phyloP scores from a whole-genome alignment of 2,329 filamentous ascomycete species.

The Amauroascus verrucosus region DNA sequence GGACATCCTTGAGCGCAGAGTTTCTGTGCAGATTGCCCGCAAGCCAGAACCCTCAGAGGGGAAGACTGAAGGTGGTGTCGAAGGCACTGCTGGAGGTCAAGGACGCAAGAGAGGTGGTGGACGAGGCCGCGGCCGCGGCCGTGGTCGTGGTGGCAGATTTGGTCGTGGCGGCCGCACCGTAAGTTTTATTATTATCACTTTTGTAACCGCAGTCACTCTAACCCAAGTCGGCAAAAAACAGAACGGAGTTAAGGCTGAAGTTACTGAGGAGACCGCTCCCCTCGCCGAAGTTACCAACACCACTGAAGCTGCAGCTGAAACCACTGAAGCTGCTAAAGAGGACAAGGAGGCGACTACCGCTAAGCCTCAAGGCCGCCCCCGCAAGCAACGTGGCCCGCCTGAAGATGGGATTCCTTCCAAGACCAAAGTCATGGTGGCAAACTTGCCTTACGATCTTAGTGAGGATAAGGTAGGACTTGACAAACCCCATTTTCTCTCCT shows the following conservation, averaged over 20 bases:
- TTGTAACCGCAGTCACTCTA: background rate
- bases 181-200: conserved; percentile 24
- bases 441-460: conserved; percentile 93
- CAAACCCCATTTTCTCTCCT: background rate
- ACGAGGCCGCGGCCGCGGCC: conserved; percentile 50
- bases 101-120: conserved; percentile 48
- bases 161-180: conserved; percentile 58
- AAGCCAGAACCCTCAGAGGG: conserved; percentile 83
- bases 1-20: conserved; percentile 97
- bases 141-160: conserved; percentile 55
- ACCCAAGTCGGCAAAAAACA: background rate
- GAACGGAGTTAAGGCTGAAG: conserved; percentile 18
- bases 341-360: conserved; percentile 25
- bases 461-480: conserved; percentile 68
- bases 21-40: conserved; percentile 95
- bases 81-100: conserved; percentile 59
- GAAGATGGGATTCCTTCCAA: conserved; percentile 97
- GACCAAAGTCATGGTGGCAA: conserved; percentile 99
- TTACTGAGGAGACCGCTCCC: conserved; percentile 43
- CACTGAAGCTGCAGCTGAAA: conserved; percentile 31
- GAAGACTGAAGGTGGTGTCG: conserved; percentile 58
- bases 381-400: conserved; percentile 83
- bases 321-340: conserved; percentile 24
- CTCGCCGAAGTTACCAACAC: conserved; percentile 48
- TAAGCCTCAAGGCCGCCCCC: conserved; percentile 43